Evolutionary conservation across 75 land plant genomes (phyloP).

Genomic region (Gnetum montanum): DNA sequence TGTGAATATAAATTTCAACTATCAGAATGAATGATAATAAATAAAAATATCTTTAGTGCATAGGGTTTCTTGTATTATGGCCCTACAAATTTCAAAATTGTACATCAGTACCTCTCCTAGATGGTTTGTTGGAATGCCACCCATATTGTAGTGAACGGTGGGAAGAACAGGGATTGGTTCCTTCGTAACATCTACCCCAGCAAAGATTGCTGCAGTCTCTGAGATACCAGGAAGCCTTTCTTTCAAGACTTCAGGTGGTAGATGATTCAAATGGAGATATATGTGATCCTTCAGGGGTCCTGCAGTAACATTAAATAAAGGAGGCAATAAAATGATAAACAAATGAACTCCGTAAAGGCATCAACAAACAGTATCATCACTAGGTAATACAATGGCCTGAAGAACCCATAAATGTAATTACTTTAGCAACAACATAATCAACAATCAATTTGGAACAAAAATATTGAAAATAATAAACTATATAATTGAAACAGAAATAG

Average conservation of each 20-base stretch:
- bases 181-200: constrained; percentile 99
- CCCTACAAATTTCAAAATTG: too few species aligned
- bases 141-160: constrained; percentile 99
- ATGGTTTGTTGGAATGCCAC: constrained; percentile 94
- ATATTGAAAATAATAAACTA: too few species aligned
- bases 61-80: too few species aligned
- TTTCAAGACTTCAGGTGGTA: constrained; percentile 96
- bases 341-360: too few species aligned
- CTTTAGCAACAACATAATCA: too few species aligned
- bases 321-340: too few species aligned
- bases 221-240: constrained; percentile 99
- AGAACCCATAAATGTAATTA: too few species aligned
- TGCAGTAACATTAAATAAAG: constrained; percentile 14
- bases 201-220: constrained; percentile 98
- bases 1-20: constrained; percentile 10
- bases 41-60: too few species aligned
- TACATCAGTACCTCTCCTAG: constrained; percentile 75
- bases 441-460: too few species aligned
- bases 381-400: too few species aligned
- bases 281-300: constrained; percentile 98
- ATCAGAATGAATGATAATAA: too few species aligned
- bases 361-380: neutral
- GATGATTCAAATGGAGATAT: constrained; percentile 92
- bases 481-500: too few species aligned
- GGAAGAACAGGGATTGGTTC: constrained; percentile 99